A percentile compares a stretch with the other conserved stretches of the same genome.
Evolutionary conservation across 305 asterid species (phyloP).

Genomic region (Solanum hybrid): DNA sequence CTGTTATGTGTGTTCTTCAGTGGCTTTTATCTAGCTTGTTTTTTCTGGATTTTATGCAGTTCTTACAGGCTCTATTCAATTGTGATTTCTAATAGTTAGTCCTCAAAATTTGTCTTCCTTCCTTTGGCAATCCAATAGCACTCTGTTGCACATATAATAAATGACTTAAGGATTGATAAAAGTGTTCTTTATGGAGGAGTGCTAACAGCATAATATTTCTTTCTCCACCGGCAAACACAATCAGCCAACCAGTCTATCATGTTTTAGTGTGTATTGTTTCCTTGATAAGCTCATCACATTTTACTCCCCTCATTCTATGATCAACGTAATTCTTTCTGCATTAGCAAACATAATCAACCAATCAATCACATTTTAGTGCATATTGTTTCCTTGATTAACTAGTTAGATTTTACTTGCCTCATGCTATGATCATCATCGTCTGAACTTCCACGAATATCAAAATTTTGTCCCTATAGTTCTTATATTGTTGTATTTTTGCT

Average conservation of each 20-base stretch:
- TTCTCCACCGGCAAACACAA: not conserved
- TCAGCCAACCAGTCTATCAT: not conserved
- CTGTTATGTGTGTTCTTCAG: not conserved
- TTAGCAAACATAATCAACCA: not conserved
- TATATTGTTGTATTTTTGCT: not conserved
- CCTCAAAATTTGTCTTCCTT: not conserved
- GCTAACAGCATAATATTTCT: not conserved
- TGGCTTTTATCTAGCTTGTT: not conserved
- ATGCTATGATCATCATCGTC: not conserved
- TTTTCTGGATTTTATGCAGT: not conserved
- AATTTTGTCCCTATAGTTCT: not conserved
- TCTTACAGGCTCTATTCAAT: not conserved
- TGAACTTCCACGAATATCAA: not conserved
- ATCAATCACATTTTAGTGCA: not conserved
- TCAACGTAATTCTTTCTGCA: not conserved
- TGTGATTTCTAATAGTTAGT: not conserved
- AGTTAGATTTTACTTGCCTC: not conserved
- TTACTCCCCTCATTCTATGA: not conserved
- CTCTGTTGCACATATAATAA: not conserved
- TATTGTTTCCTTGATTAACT: not conserved
- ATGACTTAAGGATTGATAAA: not conserved
- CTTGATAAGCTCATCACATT: not conserved
- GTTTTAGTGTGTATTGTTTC: not conserved
- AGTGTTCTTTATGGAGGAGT: not conserved
- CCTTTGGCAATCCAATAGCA: not conserved